Base-by-base conservation (phyloP, 2,329 filamentous ascomycete species). In the Alternaria triticimaculans region DNA sequence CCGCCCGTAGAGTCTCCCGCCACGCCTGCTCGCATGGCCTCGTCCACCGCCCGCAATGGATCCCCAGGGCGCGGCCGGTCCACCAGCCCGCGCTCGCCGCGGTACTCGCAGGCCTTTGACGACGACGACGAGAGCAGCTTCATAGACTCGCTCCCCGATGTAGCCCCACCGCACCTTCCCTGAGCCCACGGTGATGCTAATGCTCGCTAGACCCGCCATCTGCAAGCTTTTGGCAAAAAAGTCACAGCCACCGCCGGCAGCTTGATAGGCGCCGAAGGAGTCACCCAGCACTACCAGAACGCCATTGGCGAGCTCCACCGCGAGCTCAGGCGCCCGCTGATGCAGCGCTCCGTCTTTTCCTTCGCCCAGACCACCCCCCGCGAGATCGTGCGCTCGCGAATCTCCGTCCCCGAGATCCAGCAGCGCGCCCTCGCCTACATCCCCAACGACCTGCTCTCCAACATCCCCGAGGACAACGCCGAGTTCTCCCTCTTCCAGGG, bases 401-500 rank as follows among this genome's bases (percentile, higher is more conserved):
- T 99, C 73, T 97, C 94, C 45, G 92, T 92, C 20, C 86, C 89
- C 69, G 96, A 99, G 83, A 98, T 98, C 72, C 94, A 97, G 81
- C 94, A 97, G 73, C 92, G 96, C 70, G 96, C 96, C 51, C 83
- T 98, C 60, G 90, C 93, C 48, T 94, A 92, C 77, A 85, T 99
- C 37, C 90, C 96, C 54, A 95, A 99, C 81, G 94, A 97, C 66
- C 87, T 99, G 71, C 88, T 99, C 50, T 85, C 85, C 70, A 94
- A 97, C 78, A 95, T 97, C 55, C 96, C 96, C 71, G 93, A 97
- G 64, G 87, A 91, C 77, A 89, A 90, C 21, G 96, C 92, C 80
- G 85, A 89, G 15, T 99, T 97, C 82, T 97, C 94, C 44, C 86
- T 99, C 48, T 98, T 99, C 80, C 93, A 99, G 80, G 96, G 96